Evolutionary conservation across 768 basidiomycete genomes (phyloP), one percentile per base, ranked within the genome.

Genomic region (Cyathus striatus): DNA sequence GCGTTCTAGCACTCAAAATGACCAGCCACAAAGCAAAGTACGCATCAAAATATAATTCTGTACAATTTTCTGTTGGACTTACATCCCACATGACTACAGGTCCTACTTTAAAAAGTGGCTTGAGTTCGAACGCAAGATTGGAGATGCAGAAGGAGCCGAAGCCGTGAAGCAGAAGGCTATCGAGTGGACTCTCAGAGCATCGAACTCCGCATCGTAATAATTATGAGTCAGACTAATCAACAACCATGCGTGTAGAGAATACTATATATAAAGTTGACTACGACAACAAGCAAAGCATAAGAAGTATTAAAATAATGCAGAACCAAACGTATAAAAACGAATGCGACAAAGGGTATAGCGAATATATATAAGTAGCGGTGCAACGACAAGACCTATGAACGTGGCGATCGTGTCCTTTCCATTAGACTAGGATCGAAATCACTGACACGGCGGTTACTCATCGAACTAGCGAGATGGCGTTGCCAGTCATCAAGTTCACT

Each of bases 21-120:
- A 95, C 92, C 10, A 89, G 83, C 55, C 88, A 92, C 59, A 95
- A 94, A 66, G 94, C 94, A 17, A 97, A 96, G 90, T 94, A 57
- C 56, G 83, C 74, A n/a, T 6, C 35, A 18, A 18, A 18, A 32
- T 16, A 27, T 24, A 51, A 27, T 33, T 26, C 27, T 40, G 23
- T 38, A 43, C 34, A 26, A 38, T 23, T 4, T 22, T 47, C 26
- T 53, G 42, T 9, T 42, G 36, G 25, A 36, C 37, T 53, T 23
- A 42, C 50, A n/a, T n/a, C n/a, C n/a, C n/a, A n/a, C n/a, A 9
- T 51, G 51, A 45, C 40, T 45, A 18, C 45, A 93, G 90, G 65
- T 79, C 84, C 22, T 85, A 97, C 64, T 98, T 99, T 78, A 99
- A 99, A 66, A 97, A 97, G 62, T 96, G 94, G 90, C 71, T 98